Percentiles rank a stretch among this genome's conserved stretches.
phyloP scores from a whole-genome alignment of 371 early-diverging fungal genomes.

The Rhizopus sp. region DNA sequence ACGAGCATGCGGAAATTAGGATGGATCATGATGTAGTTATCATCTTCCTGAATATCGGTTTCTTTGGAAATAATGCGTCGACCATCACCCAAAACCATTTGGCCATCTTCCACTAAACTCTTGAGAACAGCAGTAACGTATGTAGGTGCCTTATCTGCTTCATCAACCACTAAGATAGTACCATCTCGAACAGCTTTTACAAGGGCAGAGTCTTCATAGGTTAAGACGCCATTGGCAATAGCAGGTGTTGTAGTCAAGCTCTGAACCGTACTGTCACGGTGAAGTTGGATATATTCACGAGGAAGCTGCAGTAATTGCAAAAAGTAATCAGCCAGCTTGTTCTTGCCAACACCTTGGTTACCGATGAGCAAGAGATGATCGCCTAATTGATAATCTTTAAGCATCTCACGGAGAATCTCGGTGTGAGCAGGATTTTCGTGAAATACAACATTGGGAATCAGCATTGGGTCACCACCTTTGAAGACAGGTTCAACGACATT shows the following conservation, averaged over 20 bases:
- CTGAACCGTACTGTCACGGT: constrained; percentile 85
- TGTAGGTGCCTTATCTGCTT: constrained; percentile 88
- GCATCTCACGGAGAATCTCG: constrained; percentile 68
- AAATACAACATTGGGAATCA: constrained; percentile 74
- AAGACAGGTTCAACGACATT: constrained; percentile 57
- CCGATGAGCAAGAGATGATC: constrained; percentile 76
- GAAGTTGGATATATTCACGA: constrained; percentile 84
- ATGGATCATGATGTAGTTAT: constrained; percentile 64
- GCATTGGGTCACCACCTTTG: constrained; percentile 62
- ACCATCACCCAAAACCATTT: constrained; percentile 84
- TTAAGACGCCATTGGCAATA: constrained; percentile 72
- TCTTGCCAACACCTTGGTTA: constrained; percentile 90
- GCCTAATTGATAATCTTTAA: constrained; percentile 71
- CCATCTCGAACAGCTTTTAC: constrained; percentile 69
- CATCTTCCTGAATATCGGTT: constrained; percentile 41
- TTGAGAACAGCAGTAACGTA: constrained; percentile 83
- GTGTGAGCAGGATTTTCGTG: constrained; percentile 80
- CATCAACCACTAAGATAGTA: constrained; percentile 82
- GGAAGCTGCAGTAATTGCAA: constrained; percentile 73
- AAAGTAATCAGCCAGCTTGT: constrained; percentile 80
- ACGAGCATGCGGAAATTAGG: constrained; percentile 83
- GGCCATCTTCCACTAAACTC: constrained; percentile 82
- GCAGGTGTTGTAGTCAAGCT: constrained; percentile 78
- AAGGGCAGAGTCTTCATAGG: constrained; percentile 80
- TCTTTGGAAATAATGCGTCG: constrained; percentile 69